These are phyloP conservation scores for Sarocladium oryzae DNA, from an alignment of 2,329 filamentous ascomycete species.

Conservation along the genomic window DNA sequence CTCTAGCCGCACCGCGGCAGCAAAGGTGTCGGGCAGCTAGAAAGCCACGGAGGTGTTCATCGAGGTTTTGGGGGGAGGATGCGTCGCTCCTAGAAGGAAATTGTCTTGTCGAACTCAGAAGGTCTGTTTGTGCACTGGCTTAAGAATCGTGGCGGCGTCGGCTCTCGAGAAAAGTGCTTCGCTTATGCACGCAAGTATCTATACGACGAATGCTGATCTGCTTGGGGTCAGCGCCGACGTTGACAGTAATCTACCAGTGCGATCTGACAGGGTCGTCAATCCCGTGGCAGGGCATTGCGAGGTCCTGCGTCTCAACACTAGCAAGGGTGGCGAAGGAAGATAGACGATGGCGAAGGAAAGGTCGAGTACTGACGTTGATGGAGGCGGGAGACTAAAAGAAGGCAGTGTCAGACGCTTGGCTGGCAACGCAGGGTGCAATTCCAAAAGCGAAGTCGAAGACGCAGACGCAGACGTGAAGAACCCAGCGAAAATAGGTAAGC, in stretches of 20 bases:
- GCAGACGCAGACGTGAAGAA: constrained; percentile 13
- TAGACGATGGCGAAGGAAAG: neutral
- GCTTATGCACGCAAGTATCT: neutral
- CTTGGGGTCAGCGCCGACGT: constrained; percentile 3
- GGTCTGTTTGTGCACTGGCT: neutral
- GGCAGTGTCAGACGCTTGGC: constrained; percentile 15
- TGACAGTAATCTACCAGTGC: neutral
- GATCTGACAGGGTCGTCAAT: constrained; percentile 5
- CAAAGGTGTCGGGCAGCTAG: constrained; percentile 36
- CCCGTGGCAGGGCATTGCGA: constrained; percentile 3
- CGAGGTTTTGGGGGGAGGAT: constrained; percentile 32
- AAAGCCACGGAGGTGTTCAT: constrained; percentile 21
- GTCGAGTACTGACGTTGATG: neutral
- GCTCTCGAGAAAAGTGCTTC: neutral
- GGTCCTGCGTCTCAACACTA: neutral
- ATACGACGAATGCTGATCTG: neutral
- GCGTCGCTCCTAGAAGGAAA: neutral
- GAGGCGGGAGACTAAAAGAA: constrained; percentile 9
- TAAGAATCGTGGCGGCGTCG: neutral
- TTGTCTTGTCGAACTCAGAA: neutral
- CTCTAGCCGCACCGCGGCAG: constrained; percentile 43
- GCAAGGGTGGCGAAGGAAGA: neutral
- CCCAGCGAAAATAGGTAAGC: constrained; percentile 19
- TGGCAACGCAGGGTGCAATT: constrained; percentile 9
- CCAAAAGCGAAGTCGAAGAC: constrained; percentile 2